Conservation (phyloP, 768 basidiomycete genomes). For the Pulveroboletus sp. region DNA sequence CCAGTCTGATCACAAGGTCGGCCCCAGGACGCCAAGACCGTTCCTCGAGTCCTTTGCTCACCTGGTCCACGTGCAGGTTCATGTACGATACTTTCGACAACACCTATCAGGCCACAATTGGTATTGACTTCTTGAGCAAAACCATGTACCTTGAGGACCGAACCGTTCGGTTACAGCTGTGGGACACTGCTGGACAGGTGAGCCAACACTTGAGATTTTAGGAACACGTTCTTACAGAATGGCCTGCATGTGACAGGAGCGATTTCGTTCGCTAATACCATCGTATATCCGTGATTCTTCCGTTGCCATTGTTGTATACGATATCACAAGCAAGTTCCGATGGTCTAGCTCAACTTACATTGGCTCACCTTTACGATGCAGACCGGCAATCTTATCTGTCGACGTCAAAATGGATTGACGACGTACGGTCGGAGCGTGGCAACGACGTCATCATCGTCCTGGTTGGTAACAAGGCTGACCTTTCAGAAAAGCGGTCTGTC, state of each 20-base stretch:
- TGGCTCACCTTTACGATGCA: slow-evolving; percentile 29
- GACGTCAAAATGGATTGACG: slow-evolving; percentile 99
- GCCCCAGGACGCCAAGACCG: slow-evolving; percentile 18
- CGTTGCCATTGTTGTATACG: slow-evolving; percentile 97
- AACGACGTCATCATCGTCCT: slow-evolving; percentile 98
- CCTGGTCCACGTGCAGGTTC: slow-evolving; percentile 49
- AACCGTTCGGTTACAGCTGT: slow-evolving; percentile 93
- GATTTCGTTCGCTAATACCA: slow-evolving; percentile 95
- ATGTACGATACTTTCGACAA: slow-evolving; percentile 99
- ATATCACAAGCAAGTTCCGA: slow-evolving; percentile 83
- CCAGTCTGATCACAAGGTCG: slow-evolving; percentile 93
- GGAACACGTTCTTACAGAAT: slow-evolving; percentile 1
- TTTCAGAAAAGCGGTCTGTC: slow-evolving; percentile 93
- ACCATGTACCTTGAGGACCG: slow-evolving; percentile 99
- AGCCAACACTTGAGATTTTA: slow-evolving; percentile 12
- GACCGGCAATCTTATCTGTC: slow-evolving; percentile 98
- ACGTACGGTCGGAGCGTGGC: slow-evolving; percentile 94
- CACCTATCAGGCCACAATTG: slow-evolving; percentile 96
- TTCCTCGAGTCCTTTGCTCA: slow-evolving; percentile 2
- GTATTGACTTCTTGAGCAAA: slow-evolving; percentile 99
- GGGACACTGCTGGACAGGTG: slow-evolving; percentile 98
- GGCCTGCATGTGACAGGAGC: slow-evolving; percentile 54
- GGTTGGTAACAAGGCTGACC: slow-evolving; percentile 98
- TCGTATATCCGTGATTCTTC: slow-evolving; percentile 99
- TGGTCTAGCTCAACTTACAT: slow-evolving; percentile 1